Evolutionary conservation across 2,329 filamentous ascomycete genomes (phyloP).

Genomic region (Fusarium poae): DNA sequence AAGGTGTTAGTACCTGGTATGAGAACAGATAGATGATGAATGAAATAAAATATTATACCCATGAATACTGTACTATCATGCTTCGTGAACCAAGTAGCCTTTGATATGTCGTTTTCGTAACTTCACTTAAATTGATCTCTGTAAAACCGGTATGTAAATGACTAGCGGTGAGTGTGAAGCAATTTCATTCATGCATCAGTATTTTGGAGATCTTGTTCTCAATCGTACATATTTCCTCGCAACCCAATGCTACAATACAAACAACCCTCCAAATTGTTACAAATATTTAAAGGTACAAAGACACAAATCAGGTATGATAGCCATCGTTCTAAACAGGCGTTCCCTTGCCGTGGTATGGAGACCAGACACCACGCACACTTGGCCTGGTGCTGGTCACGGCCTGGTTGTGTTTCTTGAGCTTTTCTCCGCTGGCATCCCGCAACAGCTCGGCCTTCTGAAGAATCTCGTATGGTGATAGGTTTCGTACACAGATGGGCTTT

Average conservation of each 20-base stretch:
- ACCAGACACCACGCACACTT: conserved; percentile 78
- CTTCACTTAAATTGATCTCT: background rate
- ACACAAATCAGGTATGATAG: conserved; percentile 18
- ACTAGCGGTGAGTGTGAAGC: conserved; percentile 3
- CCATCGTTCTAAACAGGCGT: conserved; percentile 61
- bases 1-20: conserved; percentile 19
- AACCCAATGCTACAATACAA: conserved; percentile 47
- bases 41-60: conserved; percentile 46
- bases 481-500: conserved; percentile 90
- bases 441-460: conserved; percentile 81
- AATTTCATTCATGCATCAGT: conserved; percentile 35
- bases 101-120: too few relatives aligned
- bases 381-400: conserved; percentile 73
- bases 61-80: background rate
- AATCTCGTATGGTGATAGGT: conserved; percentile 84
- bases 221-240: conserved; percentile 48
- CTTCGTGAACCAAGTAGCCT: background rate
- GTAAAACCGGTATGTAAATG: background rate
- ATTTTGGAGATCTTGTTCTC: conserved; percentile 43
- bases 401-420: conserved; percentile 73
- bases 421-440: conserved; percentile 81
- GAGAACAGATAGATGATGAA: conserved; percentile 43
- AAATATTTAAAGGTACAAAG: conserved; percentile 47
- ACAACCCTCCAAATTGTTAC: conserved; percentile 44
- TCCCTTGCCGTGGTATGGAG: conserved; percentile 74